Evolutionary conservation across 2,329 filamentous ascomycete species (phyloP).

Genomic region (Colletotrichum sp.): DNA sequence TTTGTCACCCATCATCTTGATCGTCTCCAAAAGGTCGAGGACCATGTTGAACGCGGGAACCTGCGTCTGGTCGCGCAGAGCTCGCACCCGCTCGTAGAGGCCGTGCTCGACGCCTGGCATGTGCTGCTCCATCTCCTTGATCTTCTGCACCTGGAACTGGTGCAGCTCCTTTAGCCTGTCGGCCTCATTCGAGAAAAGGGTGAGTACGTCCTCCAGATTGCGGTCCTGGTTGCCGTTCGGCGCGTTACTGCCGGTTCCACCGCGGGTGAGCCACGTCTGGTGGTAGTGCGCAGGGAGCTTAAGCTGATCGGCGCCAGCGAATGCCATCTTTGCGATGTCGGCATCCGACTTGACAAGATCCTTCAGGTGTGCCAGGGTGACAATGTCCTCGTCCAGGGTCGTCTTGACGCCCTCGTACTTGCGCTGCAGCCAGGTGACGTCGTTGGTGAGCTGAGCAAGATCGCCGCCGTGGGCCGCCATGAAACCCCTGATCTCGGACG

Average conservation of each 20-base stretch:
- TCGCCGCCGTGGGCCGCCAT: slow-evolving; percentile 60
- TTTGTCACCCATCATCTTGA: slow-evolving; percentile 25
- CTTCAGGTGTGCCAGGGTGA: slow-evolving; percentile 69
- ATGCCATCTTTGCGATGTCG: slow-evolving; percentile 72
- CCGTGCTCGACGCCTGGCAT: slow-evolving; percentile 54
- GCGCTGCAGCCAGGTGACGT: slow-evolving; percentile 55
- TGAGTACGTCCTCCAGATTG: slow-evolving; percentile 30
- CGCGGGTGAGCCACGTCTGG: slow-evolving; percentile 49
- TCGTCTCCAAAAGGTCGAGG: slow-evolving; percentile 21
- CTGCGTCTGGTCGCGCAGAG: slow-evolving; percentile 22
- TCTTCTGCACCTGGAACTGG: slow-evolving; percentile 38
- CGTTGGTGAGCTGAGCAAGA: slow-evolving; percentile 50
- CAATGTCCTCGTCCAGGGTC: slow-evolving; percentile 60
- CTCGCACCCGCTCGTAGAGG: slow-evolving; percentile 38
- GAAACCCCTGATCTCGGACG: slow-evolving; percentile 76
- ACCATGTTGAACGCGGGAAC: slow-evolving; percentile 22
- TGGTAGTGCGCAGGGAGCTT: slow-evolving; percentile 69
- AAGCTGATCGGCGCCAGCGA: slow-evolving; percentile 77
- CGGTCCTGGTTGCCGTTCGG: slow-evolving; percentile 46
- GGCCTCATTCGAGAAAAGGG: slow-evolving; percentile 22
- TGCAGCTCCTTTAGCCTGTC: slow-evolving; percentile 39
- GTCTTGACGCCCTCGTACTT: slow-evolving; percentile 51
- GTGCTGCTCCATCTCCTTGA: slow-evolving; percentile 51
- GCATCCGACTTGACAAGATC: slow-evolving; percentile 65
- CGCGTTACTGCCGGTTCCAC: slow-evolving; percentile 18